Evolutionary conservation across 495 filamentous ascomycete genomes (phyloP), one percentile per base, ranked within the genome.

Genomic region (Aspergillus hancockii): DNA sequence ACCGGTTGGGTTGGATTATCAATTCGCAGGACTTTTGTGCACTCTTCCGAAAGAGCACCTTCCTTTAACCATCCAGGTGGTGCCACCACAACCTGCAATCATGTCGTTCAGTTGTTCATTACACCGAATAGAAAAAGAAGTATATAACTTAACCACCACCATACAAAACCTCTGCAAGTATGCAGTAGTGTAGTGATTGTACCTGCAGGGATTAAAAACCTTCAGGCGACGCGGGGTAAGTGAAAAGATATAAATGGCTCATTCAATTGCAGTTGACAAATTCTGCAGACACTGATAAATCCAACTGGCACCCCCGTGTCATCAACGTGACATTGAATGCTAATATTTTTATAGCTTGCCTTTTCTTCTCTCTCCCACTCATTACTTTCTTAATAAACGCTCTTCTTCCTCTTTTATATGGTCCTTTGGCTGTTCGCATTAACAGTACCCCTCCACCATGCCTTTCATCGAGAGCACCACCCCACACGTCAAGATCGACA

Each of bases 121-220:
- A 23, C 6, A 16, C 3, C 5, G 12, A 47, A 8, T 21, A 19
- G 6, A 10, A 19, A 23, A 47, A 47, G 1, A 21, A 19, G 14
- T 9, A 45, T 47, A 6, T 16, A 41, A 41, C 38, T 41, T 14
- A 41, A 41, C 38, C 38, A 47, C 19, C 21, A 47, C 12, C 7
- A 45, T 45, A 18, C n/a, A 21, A 14, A 45, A n/a, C 14, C 41
- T 4, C 21, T 23, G 43, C 43, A 53, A 41, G 32, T 23, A 38
- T 53, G 32, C 32, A 53, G 1, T 21, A 53, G 30, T 16, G 13
- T 25, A 53, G 23, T 22, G 51, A 53, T 22, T 41, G 51, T 13
- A 40, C 51, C 32, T 38, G 32, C 32, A 41, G 38, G 51, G 32
- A 40, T n/a, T 36, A 47, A 47, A 47, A 47, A 12, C 18, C 43